Conservation (phyloP, 768 basidiomycete genomes). For the Trametes sanguinea region DNA sequence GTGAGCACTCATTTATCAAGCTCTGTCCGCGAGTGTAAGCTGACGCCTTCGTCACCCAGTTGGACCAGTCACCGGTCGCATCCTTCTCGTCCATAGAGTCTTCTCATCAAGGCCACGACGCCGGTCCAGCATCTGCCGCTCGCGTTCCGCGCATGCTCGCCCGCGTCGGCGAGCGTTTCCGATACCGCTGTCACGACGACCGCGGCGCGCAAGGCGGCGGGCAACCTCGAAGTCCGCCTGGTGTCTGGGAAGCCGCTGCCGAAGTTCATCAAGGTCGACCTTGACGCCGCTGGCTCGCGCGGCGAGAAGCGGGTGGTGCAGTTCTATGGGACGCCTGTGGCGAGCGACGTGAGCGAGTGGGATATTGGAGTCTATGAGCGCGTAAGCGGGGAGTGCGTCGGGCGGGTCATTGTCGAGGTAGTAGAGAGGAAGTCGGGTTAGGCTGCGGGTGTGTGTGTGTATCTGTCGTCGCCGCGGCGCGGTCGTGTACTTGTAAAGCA, state of each 20-base stretch:
- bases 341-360: conserved; percentile 54
- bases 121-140: conserved; percentile 26
- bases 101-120: conserved; percentile 48
- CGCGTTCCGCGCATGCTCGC: conserved; percentile 46
- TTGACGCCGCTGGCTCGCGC: conserved; percentile 34
- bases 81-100: conserved; percentile 69
- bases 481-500: neutral
- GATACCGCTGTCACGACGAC: conserved; percentile 50
- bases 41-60: no score
- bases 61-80: conserved; percentile 37
- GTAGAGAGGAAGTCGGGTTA: conserved; percentile 34
- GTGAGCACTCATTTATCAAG: conserved; percentile 27
- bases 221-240: conserved; percentile 46
- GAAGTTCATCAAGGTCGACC: conserved; percentile 54
- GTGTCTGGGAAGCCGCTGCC: conserved; percentile 57
- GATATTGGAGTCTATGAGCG: conserved; percentile 56
- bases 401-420: conserved; percentile 59
- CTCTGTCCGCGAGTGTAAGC: conserved; percentile 24
- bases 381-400: conserved; percentile 53
- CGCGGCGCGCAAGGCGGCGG: conserved; percentile 27
- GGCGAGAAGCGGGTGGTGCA: conserved; percentile 53
- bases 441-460: neutral
- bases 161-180: conserved; percentile 59
- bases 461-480: neutral
- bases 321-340: conserved; percentile 53